These are phyloP conservation scores for Trichomonascus vanleenenianus DNA, from an alignment of 805 yeast species.

Conservation along the genomic window DNA sequence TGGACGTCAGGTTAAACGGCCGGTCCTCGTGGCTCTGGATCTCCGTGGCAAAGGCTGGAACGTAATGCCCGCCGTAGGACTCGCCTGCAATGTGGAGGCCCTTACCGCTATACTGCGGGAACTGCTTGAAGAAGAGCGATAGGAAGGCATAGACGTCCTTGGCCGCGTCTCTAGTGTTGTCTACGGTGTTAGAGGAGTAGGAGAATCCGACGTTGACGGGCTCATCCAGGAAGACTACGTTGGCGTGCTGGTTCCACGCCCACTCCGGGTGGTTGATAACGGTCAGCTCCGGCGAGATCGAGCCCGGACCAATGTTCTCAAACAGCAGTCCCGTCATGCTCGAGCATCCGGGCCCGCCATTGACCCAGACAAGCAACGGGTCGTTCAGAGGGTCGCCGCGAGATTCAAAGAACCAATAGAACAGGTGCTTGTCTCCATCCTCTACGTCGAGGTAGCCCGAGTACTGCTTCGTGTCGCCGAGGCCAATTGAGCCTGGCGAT, in stretches of 20 bases:
- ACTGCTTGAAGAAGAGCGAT: conserved; percentile 70
- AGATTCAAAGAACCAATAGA: conserved; percentile 79
- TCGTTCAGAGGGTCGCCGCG: conserved; percentile 82
- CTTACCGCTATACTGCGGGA: conserved; percentile 45
- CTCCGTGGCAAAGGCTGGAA: conserved; percentile 82
- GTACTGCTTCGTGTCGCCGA: conserved; percentile 76
- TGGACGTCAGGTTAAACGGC: conserved; percentile 60
- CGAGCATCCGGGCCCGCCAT: conserved; percentile 95
- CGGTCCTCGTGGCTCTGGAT: conserved; percentile 59
- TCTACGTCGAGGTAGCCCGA: conserved; percentile 80
- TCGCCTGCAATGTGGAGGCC: conserved; percentile 86
- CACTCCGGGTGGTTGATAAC: conserved; percentile 60
- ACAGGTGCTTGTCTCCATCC: conserved; percentile 79
- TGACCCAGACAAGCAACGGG: conserved; percentile 81
- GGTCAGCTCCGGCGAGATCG: conserved; percentile 49
- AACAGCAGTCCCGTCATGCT: conserved; percentile 80
- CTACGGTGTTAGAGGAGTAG: conserved; percentile 53
- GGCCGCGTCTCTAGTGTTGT: conserved; percentile 75
- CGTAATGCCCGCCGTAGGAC: conserved; percentile 85
- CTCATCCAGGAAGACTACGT: conserved; percentile 80
- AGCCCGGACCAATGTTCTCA: conserved; percentile 71
- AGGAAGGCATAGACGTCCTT: conserved; percentile 74
- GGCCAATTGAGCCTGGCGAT: conserved; percentile 60
- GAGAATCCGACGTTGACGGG: conserved; percentile 83
- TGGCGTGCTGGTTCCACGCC: conserved; percentile 80